Base-by-base conservation (phyloP, 2,329 filamentous ascomycete species). In the Sarocladium oryzae region DNA sequence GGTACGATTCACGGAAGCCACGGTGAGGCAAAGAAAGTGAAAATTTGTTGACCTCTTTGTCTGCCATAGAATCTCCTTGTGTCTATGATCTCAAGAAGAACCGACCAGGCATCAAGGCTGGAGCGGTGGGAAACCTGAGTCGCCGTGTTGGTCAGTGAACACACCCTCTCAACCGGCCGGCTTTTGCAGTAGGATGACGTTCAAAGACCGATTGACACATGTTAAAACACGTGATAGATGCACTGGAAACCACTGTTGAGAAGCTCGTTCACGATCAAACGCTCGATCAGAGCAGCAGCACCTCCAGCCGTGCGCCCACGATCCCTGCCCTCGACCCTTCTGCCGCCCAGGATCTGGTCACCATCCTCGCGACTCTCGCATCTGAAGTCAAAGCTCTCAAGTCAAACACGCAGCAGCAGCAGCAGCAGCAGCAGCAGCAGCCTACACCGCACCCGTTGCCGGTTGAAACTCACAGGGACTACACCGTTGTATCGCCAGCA, bases 11-110 rank as follows among this genome's bases (percentile, higher is more conserved):
- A n/a, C n/a, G n/a, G n/a, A n/a, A n/a, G n/a, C n/a, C n/a, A n/a
- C n/a, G n/a, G n/a, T n/a, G n/a, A n/a, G n/a, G n/a, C n/a, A n/a
- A n/a, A n/a, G n/a, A n/a, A n/a, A n/a, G n/a, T n/a, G n/a, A n/a
- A n/a, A n/a, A 51, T 30, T 38, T 21, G 8, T 26, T 30, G 23
- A 15, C 21, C 35, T 33, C 45, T 30, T 35, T n/a, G 7, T 11
- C 4, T 21, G 24, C n/a, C 30, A 11, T 13, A 59, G 56, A 59
- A 23, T 57, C 57, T n/a, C 55, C 55, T 4, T 61, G 55, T 50
- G 56, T 58, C 8, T 61, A 61, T 37, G 57, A 60, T 35, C 26
- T 57, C 15, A 60, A 57, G 51, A 58, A 57, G 51, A 58, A 56
- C 40, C 59, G 60, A 37, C 59, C 59, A 1, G 59, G 59, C 4